Evolutionary conservation across 306 rosid genomes (phyloP).

Genomic region (Vachellia collinsii): DNA sequence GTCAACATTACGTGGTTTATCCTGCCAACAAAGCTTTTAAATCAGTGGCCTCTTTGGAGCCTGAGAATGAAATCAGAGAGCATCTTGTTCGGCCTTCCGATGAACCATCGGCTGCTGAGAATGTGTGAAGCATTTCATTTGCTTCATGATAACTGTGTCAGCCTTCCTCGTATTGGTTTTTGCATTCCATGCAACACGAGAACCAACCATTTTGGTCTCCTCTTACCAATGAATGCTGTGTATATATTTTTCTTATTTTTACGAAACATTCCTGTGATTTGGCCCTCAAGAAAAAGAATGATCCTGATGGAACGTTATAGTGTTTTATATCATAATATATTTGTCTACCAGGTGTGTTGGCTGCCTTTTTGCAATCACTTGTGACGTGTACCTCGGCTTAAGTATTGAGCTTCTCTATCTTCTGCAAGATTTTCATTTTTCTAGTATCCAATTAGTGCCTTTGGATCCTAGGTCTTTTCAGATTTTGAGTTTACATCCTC

Average conservation of each 20-base stretch:
- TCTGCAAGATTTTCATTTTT: too few species aligned
- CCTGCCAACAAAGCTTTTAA: conserved; percentile 28
- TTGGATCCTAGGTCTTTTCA: too few species aligned
- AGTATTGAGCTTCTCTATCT: background rate
- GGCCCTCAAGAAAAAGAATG: background rate
- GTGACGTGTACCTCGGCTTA: background rate
- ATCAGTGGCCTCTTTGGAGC: conserved; percentile 8
- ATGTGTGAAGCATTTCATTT: conserved; percentile 36
- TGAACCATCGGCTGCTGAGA: conserved; percentile 39
- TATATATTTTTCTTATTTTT: background rate
- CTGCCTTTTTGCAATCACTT: background rate
- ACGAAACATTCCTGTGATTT: background rate
- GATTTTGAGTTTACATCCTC: too few species aligned
- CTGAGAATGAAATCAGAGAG: conserved; percentile 42
- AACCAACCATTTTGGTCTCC: background rate
- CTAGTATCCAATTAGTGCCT: too few species aligned
- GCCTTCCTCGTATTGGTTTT: background rate
- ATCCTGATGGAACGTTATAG: background rate
- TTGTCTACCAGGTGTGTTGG: background rate
- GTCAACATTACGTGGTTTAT: conserved; percentile 51
- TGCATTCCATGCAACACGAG: too few species aligned
- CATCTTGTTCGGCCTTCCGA: conserved; percentile 43
- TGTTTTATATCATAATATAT: background rate
- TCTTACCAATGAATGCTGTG: background rate
- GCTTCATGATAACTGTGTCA: background rate